phyloP scores from a whole-genome alignment of 495 filamentous ascomycete genomes.

The Extremus antarcticus region DNA sequence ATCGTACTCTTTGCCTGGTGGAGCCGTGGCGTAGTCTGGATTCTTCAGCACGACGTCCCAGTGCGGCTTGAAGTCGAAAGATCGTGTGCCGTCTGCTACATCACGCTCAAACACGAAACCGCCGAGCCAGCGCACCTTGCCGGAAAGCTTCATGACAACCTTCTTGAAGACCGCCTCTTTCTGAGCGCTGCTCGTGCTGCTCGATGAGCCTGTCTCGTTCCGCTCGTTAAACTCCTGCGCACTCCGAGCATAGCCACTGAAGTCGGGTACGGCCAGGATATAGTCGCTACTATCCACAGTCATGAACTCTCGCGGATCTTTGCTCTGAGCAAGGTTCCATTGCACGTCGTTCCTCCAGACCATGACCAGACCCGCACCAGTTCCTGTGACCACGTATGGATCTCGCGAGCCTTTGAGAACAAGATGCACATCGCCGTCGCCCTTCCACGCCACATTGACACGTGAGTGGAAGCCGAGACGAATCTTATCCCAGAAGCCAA shows the following conservation, averaged over 20 bases:
- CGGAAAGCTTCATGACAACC: constrained; percentile 95
- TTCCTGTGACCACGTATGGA: constrained; percentile 84
- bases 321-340: constrained; percentile 69
- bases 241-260: constrained; percentile 69
- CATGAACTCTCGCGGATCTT: constrained; percentile 89
- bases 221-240: constrained; percentile 26
- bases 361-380: constrained; percentile 92
- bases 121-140: constrained; percentile 80
- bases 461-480: constrained; percentile 90
- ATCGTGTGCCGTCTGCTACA: constrained; percentile 50
- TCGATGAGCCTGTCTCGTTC: constrained; percentile 41
- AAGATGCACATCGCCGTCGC: constrained; percentile 90
- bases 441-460: constrained; percentile 78
- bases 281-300: constrained; percentile 90
- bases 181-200: constrained; percentile 54
- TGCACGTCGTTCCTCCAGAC: constrained; percentile 89
- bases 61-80: constrained; percentile 81
- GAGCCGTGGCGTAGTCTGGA: constrained; percentile 56
- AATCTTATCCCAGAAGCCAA: constrained; percentile 99
- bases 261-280: constrained; percentile 86
- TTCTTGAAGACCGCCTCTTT: constrained; percentile 82
- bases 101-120: constrained; percentile 88
- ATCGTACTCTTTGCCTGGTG: constrained; percentile 58
- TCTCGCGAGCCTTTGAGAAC: constrained; percentile 85
- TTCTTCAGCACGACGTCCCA: constrained; percentile 82